These are phyloP conservation scores for Leavenworthia alabamica DNA, from an alignment of 345 rosid species.

Conservation along the genomic window DNA sequence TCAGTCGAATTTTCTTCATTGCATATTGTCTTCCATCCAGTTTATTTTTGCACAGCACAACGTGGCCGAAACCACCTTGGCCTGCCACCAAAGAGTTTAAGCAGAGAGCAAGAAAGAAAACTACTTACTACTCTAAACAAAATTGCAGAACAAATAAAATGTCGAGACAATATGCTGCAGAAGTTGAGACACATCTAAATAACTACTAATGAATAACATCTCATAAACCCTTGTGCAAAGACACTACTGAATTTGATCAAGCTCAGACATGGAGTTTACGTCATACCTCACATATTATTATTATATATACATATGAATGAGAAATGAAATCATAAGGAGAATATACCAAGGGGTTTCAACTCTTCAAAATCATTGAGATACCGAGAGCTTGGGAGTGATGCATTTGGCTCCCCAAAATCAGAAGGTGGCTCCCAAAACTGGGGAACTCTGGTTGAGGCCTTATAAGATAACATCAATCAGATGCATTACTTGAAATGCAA, in stretches of 20 bases:
- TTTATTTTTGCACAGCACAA: conserved; percentile 90
- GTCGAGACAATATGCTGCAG: background rate
- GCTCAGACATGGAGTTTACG: background rate
- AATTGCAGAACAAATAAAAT: background rate
- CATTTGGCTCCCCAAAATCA: conserved; percentile 45
- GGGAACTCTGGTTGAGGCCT: conserved; percentile 71
- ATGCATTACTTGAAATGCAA: conserved; percentile 5
- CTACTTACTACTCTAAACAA: background rate
- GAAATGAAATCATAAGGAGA: background rate
- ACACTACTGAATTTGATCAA: background rate
- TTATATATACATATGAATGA: background rate
- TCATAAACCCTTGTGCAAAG: background rate
- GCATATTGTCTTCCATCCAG: conserved; percentile 98
- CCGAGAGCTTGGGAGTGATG: conserved; percentile 65
- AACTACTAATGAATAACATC: background rate
- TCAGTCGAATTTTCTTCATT: conserved; percentile 86
- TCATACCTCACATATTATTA: background rate
- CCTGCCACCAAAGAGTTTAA: conserved; percentile 42
- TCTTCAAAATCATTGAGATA: conserved; percentile 95
- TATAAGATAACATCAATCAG: conserved; percentile 10
- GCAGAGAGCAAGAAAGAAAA: conserved; percentile 1
- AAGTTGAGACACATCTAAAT: background rate
- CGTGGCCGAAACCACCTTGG: conserved; percentile 95
- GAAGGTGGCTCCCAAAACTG: conserved; percentile 80
- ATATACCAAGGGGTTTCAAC: conserved; percentile 76